Conservation (phyloP, 2,329 filamentous ascomycete species). For the Xylaria sp. region DNA sequence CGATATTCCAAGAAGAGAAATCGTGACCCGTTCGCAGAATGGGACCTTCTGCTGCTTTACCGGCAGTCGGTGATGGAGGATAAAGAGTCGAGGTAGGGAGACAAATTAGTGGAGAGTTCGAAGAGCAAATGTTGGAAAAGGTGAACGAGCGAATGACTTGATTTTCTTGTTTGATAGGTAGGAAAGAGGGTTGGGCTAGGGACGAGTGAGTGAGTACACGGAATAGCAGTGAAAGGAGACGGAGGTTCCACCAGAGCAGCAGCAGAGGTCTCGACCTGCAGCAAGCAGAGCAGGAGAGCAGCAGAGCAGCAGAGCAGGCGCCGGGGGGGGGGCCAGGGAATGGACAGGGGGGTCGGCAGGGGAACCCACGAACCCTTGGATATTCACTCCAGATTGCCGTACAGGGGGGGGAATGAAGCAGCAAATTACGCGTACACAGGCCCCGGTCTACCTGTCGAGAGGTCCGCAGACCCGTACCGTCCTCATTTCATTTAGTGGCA, state of each 20-base stretch:
- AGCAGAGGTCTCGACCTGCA: neutral
- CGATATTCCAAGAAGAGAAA: constrained; percentile 2
- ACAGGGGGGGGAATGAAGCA: constrained; percentile 4
- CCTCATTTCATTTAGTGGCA: neutral
- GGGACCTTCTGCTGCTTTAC: constrained; percentile 15
- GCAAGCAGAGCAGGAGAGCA: too few species aligned
- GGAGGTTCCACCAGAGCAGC: neutral
- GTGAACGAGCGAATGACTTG: constrained; percentile 6
- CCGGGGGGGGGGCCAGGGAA: neutral
- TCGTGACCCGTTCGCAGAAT: constrained; percentile 27
- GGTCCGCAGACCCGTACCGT: constrained; percentile 1
- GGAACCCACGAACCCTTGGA: neutral
- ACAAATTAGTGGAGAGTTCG: constrained; percentile 6
- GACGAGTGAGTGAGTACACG: constrained; percentile 1
- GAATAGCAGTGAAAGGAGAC: constrained; percentile 1
- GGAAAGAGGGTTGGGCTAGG: constrained; percentile 2
- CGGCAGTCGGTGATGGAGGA: constrained; percentile 16
- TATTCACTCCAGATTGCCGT: neutral
- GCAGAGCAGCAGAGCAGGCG: too few species aligned
- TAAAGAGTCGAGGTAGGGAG: constrained; percentile 3
- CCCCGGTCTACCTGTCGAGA: neutral
- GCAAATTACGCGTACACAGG: constrained; percentile 4
- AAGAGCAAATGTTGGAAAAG: constrained; percentile 4
- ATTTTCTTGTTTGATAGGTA: neutral
- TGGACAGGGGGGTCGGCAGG: neutral